A percentile compares a stretch with the other conserved stretches of the same genome.
phyloP scores from a whole-genome alignment of 2,329 filamentous ascomycete genomes.

The Penicillium crustosum region DNA sequence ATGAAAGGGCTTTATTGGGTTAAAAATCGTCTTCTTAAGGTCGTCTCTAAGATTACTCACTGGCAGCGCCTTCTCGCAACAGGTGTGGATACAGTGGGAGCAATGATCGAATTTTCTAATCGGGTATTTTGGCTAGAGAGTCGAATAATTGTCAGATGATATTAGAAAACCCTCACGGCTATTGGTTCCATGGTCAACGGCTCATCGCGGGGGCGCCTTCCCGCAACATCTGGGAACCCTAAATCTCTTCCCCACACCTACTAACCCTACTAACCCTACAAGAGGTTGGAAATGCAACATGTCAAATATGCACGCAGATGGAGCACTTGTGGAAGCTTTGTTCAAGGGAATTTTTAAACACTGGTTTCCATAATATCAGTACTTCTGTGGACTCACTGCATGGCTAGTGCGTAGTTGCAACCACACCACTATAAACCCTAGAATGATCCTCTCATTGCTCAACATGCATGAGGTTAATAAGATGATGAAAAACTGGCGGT shows the following conservation, averaged over 20 bases:
- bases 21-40: not conserved
- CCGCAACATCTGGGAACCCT: conserved; percentile 17
- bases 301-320: not conserved
- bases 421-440: no score
- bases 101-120: not conserved
- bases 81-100: not conserved
- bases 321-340: not conserved
- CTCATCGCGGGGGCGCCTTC: conserved; percentile 17
- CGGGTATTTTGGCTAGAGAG: not conserved
- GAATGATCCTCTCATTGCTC: no score
- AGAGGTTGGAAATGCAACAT: not conserved
- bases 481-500: no score
- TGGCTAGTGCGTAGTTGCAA: no score
- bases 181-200: not conserved
- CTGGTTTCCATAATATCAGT: no score
- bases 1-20: not conserved
- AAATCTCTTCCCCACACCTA: not conserved
- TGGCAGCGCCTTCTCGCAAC: conserved; percentile 3
- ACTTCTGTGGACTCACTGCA: no score
- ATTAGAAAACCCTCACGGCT: not conserved
- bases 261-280: not conserved
- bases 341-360: no score
- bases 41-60: not conserved
- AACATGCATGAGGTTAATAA: no score
- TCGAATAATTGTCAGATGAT: not conserved